Base-by-base conservation (phyloP, 257 asterid species). In the Oldenlandia corymbosa region DNA sequence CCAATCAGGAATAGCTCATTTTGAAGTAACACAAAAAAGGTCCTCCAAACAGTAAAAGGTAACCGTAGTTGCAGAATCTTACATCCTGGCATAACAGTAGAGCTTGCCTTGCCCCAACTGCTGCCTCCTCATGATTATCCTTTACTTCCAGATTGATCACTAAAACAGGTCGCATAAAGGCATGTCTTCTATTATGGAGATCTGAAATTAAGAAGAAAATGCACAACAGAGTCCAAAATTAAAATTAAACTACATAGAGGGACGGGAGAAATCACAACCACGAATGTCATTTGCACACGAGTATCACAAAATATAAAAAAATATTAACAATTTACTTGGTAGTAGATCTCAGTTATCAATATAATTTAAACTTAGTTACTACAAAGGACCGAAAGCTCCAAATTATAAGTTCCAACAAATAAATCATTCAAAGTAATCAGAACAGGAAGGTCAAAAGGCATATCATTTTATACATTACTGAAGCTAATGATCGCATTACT, bases 111-210 rank as follows among this genome's bases (percentile, higher is more conserved):
- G 88, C 99, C 27, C 99, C 99, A 58, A 85, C 65, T 51, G 99
- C 99, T 49, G 99, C 97, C 73, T 90, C 97, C 84, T 93, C 97
- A 16, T 93, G 99, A 81, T 93, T 93, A 73, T 93, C 99, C 82
- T 90, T 93, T 50, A 93, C 99, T 76, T 93, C 97, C 80, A 93
- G 72, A 72, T 93, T 93, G 79, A 93, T 85, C 5, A 87, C 78
- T 63, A 93, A 75, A 75, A 87, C 99, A 10, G 90, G 88, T 83
- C 85, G 87, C 81, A 87, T 42, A n/a, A 70, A 81, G 32, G 80
- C 85, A 41, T 90, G 99, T 55, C 75, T 76, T 68, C 99, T 77
- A 64, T 67, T 84, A 64, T 90, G 97, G 45, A 93, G 80, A 84
- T 93, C 99, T 93, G 73, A 53, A 21, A n/a, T n/a, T n/a, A n/a